phyloP scores from a whole-genome alignment of 2,329 filamentous ascomycete species.

The Calonectria pteridis region DNA sequence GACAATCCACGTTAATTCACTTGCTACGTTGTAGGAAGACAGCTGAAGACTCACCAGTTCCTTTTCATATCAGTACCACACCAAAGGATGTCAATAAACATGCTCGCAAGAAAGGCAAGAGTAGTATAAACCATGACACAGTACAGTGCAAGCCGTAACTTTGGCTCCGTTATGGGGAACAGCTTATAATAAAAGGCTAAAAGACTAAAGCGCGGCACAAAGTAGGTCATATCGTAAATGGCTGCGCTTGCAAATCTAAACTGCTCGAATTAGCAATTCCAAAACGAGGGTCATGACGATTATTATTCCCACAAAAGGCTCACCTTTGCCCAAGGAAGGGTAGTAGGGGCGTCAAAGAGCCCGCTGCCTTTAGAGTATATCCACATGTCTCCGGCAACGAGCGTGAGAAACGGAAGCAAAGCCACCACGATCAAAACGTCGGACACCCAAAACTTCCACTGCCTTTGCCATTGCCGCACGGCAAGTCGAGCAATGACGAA shows the following conservation, averaged over 20 bases:
- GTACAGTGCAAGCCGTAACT: background rate
- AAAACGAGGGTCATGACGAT: no score
- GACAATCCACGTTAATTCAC: background rate
- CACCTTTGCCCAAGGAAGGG: background rate
- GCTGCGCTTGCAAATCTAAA: background rate
- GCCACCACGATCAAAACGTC: background rate
- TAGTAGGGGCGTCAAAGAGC: background rate
- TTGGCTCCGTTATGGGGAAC: background rate
- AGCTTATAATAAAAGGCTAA: background rate
- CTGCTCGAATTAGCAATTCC: background rate
- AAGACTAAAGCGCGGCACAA: background rate
- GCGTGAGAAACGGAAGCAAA: background rate
- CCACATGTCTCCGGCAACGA: background rate
- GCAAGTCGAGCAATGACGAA: background rate
- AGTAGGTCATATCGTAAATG: background rate
- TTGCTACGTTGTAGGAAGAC: accelerated
- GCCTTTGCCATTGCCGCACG: background rate
- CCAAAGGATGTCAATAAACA: conserved; percentile 2
- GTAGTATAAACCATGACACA: background rate
- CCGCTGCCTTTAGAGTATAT: background rate
- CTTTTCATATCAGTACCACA: background rate
- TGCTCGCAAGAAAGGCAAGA: background rate
- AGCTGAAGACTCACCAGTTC: background rate
- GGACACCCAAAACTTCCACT: background rate
- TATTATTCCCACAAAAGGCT: accelerated